Conservation (phyloP, 768 basidiomycete genomes). For the Hypholoma fasciculare region DNA sequence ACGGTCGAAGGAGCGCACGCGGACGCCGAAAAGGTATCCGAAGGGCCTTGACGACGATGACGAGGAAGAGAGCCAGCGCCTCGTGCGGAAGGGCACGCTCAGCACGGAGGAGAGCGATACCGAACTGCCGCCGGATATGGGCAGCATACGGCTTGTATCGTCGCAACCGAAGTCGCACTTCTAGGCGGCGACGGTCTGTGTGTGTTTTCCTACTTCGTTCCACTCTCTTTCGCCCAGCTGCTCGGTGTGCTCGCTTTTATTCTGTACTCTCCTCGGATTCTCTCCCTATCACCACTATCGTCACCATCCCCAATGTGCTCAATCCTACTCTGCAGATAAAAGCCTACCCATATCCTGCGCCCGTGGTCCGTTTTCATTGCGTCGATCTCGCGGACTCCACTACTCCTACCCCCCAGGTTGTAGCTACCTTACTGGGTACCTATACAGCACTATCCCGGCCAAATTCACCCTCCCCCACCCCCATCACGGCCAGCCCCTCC, state of each 20-base stretch:
- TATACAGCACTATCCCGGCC: not conserved
- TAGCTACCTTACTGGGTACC: not conserved
- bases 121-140: slow-evolving; percentile 8
- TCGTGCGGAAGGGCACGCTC: slow-evolving; percentile 35
- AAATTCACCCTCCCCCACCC: not conserved
- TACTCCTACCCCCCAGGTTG: no score
- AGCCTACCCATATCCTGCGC: no score
- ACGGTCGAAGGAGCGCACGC: slow-evolving; percentile 43
- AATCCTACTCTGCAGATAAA: no score
- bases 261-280: not conserved
- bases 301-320: not conserved
- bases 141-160: slow-evolving; percentile 21
- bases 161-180: not conserved
- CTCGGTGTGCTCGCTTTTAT: not conserved
- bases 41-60: slow-evolving; percentile 54
- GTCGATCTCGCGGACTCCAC: not conserved
- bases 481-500: not conserved
- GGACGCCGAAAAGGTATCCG: slow-evolving; percentile 47
- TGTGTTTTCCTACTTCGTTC: not conserved
- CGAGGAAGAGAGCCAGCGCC: slow-evolving; percentile 57
- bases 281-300: not conserved
- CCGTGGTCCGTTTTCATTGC: no score
- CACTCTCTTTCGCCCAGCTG: not conserved
- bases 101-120: slow-evolving; percentile 12
- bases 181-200: not conserved